Percentiles rank a stretch among this genome's conserved stretches.
Conservation (phyloP, 495 filamentous ascomycete species). For the Neurospora sp. region DNA sequence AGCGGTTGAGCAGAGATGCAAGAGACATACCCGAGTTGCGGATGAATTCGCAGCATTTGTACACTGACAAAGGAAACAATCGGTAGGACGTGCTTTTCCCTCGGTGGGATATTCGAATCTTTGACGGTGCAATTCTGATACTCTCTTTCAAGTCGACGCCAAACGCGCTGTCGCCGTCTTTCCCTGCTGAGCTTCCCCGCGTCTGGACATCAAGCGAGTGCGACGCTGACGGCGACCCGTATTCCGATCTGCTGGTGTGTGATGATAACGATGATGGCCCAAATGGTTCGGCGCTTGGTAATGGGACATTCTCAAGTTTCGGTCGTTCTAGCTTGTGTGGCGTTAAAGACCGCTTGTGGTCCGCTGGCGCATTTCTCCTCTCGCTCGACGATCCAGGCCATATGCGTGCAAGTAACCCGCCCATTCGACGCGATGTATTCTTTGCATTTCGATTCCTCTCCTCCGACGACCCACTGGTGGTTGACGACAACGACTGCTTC, state of each 20-base stretch:
- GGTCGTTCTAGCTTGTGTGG: not conserved
- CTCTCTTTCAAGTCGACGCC: constrained; percentile 18
- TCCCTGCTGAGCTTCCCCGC: not conserved
- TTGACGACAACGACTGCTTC: not conserved
- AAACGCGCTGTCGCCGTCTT: not conserved
- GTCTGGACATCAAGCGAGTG: not conserved
- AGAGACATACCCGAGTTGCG: constrained; percentile 7
- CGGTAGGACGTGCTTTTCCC: constrained; percentile 16
- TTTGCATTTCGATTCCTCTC: not conserved
- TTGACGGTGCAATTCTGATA: constrained; percentile 15
- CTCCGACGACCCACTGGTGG: not conserved
- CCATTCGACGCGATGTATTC: not conserved
- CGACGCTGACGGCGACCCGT: not conserved
- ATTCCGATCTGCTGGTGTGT: not conserved
- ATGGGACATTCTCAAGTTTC: not conserved
- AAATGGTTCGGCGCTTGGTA: not conserved
- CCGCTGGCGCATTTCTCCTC: not conserved
- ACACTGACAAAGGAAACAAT: constrained; percentile 14
- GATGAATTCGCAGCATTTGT: constrained; percentile 25
- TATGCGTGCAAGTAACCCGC: not conserved
- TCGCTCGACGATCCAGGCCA: not conserved
- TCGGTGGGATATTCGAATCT: constrained; percentile 21
- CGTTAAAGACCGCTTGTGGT: not conserved
- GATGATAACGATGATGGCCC: not conserved
- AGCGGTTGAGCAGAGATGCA: not conserved